Evolutionary conservation across 2,329 filamentous ascomycete species (phyloP).

Genomic region (Tolypocladium paradoxum): DNA sequence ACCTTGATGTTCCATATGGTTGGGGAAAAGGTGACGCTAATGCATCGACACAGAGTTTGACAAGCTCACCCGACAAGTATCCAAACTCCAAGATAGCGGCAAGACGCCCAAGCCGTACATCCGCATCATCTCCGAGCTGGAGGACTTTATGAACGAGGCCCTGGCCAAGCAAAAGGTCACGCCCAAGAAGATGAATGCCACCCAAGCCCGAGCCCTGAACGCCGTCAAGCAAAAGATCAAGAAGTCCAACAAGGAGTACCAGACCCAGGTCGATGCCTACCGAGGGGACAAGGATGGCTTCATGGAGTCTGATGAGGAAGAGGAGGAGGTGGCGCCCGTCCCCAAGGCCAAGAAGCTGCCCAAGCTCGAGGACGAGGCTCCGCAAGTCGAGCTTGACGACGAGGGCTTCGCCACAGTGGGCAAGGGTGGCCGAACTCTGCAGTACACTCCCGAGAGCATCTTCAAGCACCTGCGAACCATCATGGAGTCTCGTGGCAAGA

Average conservation of each 20-base stretch:
- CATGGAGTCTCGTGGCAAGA: constrained; percentile 92
- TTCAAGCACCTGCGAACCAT: constrained; percentile 92
- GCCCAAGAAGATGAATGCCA: constrained; percentile 97
- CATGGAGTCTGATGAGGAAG: constrained; percentile 77
- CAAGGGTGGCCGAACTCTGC: constrained; percentile 76
- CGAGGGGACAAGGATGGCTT: constrained; percentile 74
- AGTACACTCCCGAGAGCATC: constrained; percentile 95
- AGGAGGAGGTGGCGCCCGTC: constrained; percentile 45
- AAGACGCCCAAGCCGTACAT: constrained; percentile 86
- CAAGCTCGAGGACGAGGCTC: constrained; percentile 32
- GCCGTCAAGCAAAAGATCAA: constrained; percentile 96
- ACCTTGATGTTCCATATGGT: neutral
- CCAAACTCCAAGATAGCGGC: constrained; percentile 66
- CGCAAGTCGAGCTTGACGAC: constrained; percentile 54
- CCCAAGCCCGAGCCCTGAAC: constrained; percentile 86
- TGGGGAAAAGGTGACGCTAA: constrained; percentile 3
- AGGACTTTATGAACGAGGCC: constrained; percentile 89
- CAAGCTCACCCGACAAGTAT: constrained; percentile 79
- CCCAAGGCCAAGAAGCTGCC: constrained; percentile 31
- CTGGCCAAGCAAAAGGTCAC: constrained; percentile 93
- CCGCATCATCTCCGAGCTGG: constrained; percentile 84
- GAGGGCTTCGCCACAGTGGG: constrained; percentile 85
- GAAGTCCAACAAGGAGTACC: constrained; percentile 96
- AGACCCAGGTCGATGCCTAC: constrained; percentile 78
- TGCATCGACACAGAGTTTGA: constrained; percentile 62